phyloP scores from a whole-genome alignment of 164 flowering plant genomes.

The Kalanchoe fedtschenkoi region DNA sequence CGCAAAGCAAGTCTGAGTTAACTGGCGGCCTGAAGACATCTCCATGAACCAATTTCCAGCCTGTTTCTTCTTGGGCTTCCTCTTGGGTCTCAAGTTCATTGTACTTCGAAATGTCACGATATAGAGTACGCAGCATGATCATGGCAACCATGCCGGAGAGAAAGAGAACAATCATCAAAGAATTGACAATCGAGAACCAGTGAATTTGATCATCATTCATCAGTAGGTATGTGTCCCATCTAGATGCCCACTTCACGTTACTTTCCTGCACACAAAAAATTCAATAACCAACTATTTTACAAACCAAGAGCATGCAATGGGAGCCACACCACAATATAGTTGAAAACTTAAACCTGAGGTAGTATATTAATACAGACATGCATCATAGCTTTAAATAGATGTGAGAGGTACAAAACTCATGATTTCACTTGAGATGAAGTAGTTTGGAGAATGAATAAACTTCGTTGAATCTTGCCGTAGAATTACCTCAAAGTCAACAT shows the following conservation, averaged over 20 bases:
- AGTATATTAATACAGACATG: background rate
- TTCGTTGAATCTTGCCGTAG: background rate
- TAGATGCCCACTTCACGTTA: slow-evolving; percentile 9
- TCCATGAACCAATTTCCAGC: slow-evolving; percentile 9
- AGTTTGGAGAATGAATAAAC: background rate
- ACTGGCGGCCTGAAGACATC: slow-evolving; percentile 9
- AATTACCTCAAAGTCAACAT: slow-evolving; percentile 8
- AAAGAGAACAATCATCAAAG: slow-evolving; percentile 9
- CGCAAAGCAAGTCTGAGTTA: slow-evolving; percentile 6
- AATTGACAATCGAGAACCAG: slow-evolving; percentile 9
- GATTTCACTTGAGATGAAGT: no score
- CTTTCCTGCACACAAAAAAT: slow-evolving; percentile 3
- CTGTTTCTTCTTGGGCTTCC: slow-evolving; percentile 10
- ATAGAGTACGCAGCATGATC: slow-evolving; percentile 8
- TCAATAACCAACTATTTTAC: background rate
- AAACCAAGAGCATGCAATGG: background rate
- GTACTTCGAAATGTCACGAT: slow-evolving; percentile 9
- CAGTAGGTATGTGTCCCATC: slow-evolving; percentile 6
- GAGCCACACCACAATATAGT: background rate
- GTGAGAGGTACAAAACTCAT: no score
- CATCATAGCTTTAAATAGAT: background rate
- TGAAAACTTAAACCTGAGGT: background rate
- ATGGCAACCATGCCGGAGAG: slow-evolving; percentile 8
- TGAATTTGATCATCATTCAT: slow-evolving; percentile 10
- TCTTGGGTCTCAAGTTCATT: slow-evolving; percentile 10